Percentiles rank a stretch among this genome's conserved stretches.
phyloP scores from a whole-genome alignment of 192 early-diverging fungal species.

The Backusella parvicylindrica region DNA sequence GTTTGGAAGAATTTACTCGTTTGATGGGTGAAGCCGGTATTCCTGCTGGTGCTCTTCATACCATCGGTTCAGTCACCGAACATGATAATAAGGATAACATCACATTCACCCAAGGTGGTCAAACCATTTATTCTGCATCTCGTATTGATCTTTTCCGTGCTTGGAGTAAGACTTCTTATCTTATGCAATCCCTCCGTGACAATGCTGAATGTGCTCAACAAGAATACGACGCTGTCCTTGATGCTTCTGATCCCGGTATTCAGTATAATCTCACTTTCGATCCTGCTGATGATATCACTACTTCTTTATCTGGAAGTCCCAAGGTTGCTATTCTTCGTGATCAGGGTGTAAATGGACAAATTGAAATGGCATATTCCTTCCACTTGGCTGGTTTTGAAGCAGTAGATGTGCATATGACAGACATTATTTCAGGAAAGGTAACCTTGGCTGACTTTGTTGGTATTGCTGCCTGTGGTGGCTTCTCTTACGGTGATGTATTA shows the following conservation, averaged over 20 bases:
- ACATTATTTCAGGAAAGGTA: conserved; percentile 68
- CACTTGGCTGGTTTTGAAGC: conserved; percentile 89
- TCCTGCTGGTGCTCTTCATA: conserved; percentile 49
- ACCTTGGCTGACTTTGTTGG: conserved; percentile 75
- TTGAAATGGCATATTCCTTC: conserved; percentile 95
- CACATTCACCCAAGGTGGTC: conserved; percentile 42
- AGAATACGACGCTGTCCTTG: conserved; percentile 74
- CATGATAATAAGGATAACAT: conserved; percentile 51
- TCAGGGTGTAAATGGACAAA: conserved; percentile 95
- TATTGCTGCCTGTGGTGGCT: conserved; percentile 94
- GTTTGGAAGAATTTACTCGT: conserved; percentile 50
- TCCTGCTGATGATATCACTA: conserved; percentile 49
- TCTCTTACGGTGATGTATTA: conserved; percentile 98
- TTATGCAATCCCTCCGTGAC: conserved; percentile 87
- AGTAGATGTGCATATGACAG: conserved; percentile 99
- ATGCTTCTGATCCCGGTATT: conserved; percentile 77
- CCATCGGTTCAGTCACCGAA: conserved; percentile 55
- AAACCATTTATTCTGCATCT: conserved; percentile 48
- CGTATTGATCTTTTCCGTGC: conserved; percentile 72
- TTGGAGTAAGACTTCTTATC: conserved; percentile 92
- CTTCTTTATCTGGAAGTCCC: conserved; percentile 48
- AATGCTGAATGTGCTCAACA: conserved; percentile 82
- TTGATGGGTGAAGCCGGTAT: conserved; percentile 54
- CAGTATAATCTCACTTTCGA: conserved; percentile 77
- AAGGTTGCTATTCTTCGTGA: conserved; percentile 94